phyloP scores from a whole-genome alignment of 176 grass and related monocot species.

The Tuctoria greenei region DNA sequence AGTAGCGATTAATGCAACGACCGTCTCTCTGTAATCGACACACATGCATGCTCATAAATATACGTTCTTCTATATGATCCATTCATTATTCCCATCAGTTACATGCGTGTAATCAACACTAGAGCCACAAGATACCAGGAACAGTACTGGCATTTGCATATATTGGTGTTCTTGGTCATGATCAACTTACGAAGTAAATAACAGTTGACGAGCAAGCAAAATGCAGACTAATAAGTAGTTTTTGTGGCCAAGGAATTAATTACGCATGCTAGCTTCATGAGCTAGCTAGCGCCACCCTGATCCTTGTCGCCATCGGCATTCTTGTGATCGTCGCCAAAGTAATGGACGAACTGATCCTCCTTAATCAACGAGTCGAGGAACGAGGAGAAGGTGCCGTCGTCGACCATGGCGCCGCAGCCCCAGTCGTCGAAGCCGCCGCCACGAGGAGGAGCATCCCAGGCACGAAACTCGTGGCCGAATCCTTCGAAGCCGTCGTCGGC shows the following conservation, averaged over 20 bases:
- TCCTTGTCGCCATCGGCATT: not conserved
- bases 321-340: conserved; percentile 5
- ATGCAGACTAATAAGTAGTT: not conserved
- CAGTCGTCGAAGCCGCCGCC: conserved; percentile 25
- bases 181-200: conserved; percentile 6
- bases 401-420: conserved; percentile 9
- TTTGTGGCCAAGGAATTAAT: not conserved
- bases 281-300: conserved; percentile 14
- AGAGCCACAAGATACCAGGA: not conserved
- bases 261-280: not conserved
- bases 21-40: not conserved
- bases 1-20: not conserved
- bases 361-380: conserved; percentile 59
- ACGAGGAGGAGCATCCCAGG: not conserved
- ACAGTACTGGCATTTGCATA: not conserved
- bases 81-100: not conserved
- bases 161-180: conserved; percentile 2
- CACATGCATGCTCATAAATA: not conserved
- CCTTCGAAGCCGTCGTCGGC: conserved; percentile 30
- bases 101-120: not conserved
- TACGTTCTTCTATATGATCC: not conserved
- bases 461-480: conserved; percentile 12
- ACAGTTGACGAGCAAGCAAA: not conserved
- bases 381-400: conserved; percentile 59
- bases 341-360: conserved; percentile 23